phyloP scores from a whole-genome alignment of 768 basidiomycete genomes.

The Xerocomus potaroensis region DNA sequence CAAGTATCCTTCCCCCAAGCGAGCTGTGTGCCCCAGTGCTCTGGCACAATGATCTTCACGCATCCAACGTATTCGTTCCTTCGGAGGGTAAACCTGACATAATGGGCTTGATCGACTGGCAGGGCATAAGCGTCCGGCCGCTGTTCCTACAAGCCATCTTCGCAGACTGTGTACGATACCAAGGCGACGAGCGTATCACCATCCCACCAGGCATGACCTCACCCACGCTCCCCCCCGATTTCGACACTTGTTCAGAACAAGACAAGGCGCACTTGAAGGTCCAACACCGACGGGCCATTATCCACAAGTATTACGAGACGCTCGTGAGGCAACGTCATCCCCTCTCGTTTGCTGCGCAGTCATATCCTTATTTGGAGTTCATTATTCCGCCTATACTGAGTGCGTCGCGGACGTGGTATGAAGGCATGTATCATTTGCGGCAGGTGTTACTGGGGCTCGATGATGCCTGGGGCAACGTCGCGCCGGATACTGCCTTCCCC shows the following conservation, averaged over 20 bases:
- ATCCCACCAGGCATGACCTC: neutral
- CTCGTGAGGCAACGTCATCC: neutral
- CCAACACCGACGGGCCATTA: slow-evolving; percentile 1
- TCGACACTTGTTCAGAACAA: neutral
- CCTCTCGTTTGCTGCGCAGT: neutral
- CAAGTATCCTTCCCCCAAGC: neutral
- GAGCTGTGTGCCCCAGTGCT: slow-evolving; percentile 9
- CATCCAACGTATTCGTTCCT: slow-evolving; percentile 10
- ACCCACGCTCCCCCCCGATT: neutral
- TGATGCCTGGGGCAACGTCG: neutral
- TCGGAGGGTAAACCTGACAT: slow-evolving; percentile 4
- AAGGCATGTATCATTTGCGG: slow-evolving; percentile 1
- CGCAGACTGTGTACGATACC: slow-evolving; percentile 3
- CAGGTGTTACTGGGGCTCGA: slow-evolving; percentile 1
- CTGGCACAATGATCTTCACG: slow-evolving; percentile 15
- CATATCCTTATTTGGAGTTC: neutral
- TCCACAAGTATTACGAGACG: slow-evolving; percentile 7
- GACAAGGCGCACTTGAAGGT: neutral
- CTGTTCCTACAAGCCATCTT: slow-evolving; percentile 12
- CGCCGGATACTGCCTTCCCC: neutral
- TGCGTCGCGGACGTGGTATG: slow-evolving; percentile 5
- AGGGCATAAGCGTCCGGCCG: slow-evolving; percentile 12
- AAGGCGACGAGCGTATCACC: slow-evolving; percentile 5
- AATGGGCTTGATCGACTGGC: slow-evolving; percentile 14
- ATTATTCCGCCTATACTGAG: slow-evolving; percentile 1